phyloP scores from a whole-genome alignment of 805 yeast genomes.

The Metschnikowia baotianmanensis region DNA sequence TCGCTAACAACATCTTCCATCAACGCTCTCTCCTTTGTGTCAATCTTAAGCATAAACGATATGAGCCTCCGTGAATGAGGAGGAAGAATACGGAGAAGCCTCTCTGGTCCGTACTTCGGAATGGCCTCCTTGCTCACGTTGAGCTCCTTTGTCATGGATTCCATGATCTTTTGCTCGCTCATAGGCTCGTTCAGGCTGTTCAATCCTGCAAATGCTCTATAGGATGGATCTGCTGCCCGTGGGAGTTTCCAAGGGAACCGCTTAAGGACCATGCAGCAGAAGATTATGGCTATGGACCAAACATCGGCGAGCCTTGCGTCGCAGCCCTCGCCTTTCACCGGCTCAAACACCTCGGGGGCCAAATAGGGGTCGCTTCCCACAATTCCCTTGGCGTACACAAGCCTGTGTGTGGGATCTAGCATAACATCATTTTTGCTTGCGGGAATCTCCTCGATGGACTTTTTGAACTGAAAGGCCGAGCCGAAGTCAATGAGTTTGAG shows the following conservation, averaged over 20 bases:
- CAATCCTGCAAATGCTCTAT: constrained; percentile 50
- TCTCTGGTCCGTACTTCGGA: constrained; percentile 58
- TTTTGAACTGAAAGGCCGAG: constrained; percentile 78
- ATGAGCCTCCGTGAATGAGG: constrained; percentile 59
- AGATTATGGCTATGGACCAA: constrained; percentile 93
- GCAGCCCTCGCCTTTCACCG: constrained; percentile 43
- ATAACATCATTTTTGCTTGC: constrained; percentile 35
- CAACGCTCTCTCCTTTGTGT: constrained; percentile 55
- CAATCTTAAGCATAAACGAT: constrained; percentile 60
- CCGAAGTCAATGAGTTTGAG: constrained; percentile 92
- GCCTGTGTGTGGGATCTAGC: constrained; percentile 36
- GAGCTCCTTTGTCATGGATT: constrained; percentile 14
- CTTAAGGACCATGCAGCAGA: constrained; percentile 82
- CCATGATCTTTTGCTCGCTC: constrained; percentile 11
- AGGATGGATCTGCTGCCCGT: constrained; percentile 70
- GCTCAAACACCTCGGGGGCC: constrained; percentile 82
- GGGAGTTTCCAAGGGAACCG: constrained; percentile 97
- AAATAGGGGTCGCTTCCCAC: constrained; percentile 96
- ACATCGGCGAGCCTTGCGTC: constrained; percentile 88
- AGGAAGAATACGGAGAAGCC: constrained; percentile 72
- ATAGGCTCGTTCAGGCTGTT: constrained; percentile 15
- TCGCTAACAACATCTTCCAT: constrained; percentile 56
- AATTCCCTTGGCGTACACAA: constrained; percentile 69
- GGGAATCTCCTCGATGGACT: constrained; percentile 21
- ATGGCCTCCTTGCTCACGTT: constrained; percentile 8